phyloP scores from a whole-genome alignment of 2,329 filamentous ascomycete species.

The Colletotrichum sp. region DNA sequence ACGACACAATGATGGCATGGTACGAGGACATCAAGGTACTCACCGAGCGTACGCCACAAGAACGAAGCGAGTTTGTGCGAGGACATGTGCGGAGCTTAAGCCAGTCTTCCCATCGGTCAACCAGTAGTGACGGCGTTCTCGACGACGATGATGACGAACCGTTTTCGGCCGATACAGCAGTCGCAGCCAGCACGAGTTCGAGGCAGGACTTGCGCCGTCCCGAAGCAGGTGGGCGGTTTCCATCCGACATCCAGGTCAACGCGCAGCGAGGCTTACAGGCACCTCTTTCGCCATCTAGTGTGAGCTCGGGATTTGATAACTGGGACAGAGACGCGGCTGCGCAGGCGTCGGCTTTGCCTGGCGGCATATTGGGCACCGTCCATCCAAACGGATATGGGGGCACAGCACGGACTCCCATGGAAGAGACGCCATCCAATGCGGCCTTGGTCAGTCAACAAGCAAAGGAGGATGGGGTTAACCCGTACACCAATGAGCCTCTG shows the following conservation, averaged over 20 bases:
- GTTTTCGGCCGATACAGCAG: slow-evolving; percentile 61
- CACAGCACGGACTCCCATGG: slow-evolving; percentile 49
- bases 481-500: slow-evolving; percentile 56
- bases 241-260: slow-evolving; percentile 89
- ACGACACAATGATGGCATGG: slow-evolving; percentile 98
- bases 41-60: slow-evolving; percentile 87
- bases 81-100: slow-evolving; percentile 81
- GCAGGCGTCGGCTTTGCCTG: slow-evolving; percentile 59
- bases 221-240: slow-evolving; percentile 94
- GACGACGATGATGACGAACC: slow-evolving; percentile 76
- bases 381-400: slow-evolving; percentile 46
- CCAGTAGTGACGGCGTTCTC: slow-evolving; percentile 77
- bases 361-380: neutral
- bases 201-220: slow-evolving; percentile 69
- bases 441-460: slow-evolving; percentile 55
- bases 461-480: slow-evolving; percentile 61
- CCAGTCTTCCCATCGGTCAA: slow-evolving; percentile 64
- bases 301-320: slow-evolving; percentile 65
- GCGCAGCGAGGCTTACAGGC: slow-evolving; percentile 78
- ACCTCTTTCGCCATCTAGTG: slow-evolving; percentile 80
- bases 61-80: slow-evolving; percentile 85
- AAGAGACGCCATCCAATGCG: slow-evolving; percentile 55
- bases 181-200: slow-evolving; percentile 54
- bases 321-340: slow-evolving; percentile 64
- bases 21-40: slow-evolving; percentile 91